Percentiles rank a stretch among this genome's conserved stretches.
These are phyloP conservation scores for Aspergillus piperis DNA, from an alignment of 2,329 filamentous ascomycete species.

Conservation along the genomic window DNA sequence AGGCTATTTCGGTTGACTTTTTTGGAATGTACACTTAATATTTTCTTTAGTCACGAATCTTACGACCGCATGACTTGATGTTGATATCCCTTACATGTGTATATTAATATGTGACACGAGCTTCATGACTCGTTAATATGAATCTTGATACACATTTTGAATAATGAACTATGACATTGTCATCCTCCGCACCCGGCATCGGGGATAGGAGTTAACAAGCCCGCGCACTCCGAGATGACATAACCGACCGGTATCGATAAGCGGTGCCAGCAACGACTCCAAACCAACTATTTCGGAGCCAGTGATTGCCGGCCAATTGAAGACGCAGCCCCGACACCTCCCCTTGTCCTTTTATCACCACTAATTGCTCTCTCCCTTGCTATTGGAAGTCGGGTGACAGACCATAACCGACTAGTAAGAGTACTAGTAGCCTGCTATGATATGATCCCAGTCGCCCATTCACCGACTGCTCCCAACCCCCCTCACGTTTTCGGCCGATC, in stretches of 20 bases:
- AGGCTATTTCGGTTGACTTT: neutral
- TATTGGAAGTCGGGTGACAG: slow-evolving; percentile 1
- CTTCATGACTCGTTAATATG: neutral
- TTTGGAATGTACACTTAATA: neutral
- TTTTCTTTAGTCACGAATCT: neutral
- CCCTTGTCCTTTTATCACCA: neutral
- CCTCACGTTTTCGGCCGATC: slow-evolving; percentile 15
- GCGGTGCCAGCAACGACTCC: slow-evolving; percentile 1
- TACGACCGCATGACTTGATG: neutral
- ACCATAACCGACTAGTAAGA: too few relatives aligned
- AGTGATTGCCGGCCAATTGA: slow-evolving; percentile 9
- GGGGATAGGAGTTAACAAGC: slow-evolving; percentile 6
- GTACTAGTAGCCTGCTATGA: neutral
- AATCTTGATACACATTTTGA: neutral
- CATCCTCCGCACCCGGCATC: neutral
- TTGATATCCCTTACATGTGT: neutral
- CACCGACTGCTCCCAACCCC: slow-evolving; percentile 7
- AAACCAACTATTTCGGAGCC: neutral
- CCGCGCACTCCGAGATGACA: slow-evolving; percentile 2
- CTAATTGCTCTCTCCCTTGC: neutral
- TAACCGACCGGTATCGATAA: slow-evolving; percentile 9
- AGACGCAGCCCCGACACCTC: neutral
- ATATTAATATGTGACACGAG: neutral
- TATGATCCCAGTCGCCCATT: slow-evolving; percentile 13
- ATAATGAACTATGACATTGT: neutral